Evolutionary conservation across 371 early-diverging fungal species (phyloP).

Genomic region (Coemansia sp.): DNA sequence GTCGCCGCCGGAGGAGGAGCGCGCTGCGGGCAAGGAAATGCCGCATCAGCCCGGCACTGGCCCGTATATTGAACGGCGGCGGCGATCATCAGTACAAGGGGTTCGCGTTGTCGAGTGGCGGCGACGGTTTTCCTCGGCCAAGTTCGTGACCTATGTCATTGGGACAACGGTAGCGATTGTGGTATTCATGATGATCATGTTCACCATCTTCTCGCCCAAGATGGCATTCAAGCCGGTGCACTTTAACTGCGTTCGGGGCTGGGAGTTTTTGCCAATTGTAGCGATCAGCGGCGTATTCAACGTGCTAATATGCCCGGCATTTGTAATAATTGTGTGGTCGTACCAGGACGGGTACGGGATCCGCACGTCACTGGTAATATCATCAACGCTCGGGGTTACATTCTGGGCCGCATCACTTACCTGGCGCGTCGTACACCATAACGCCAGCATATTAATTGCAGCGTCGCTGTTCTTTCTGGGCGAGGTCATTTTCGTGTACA

Average conservation of each 20-base stretch:
- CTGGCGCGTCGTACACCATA: constrained; percentile 12
- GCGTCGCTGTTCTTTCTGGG: constrained; percentile 16
- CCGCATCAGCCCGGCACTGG: neutral
- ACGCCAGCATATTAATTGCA: constrained; percentile 2
- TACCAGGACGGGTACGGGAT: constrained; percentile 28
- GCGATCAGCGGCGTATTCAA: constrained; percentile 1
- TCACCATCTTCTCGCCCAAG: constrained; percentile 14
- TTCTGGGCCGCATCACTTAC: constrained; percentile 17
- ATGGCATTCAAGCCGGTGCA: constrained; percentile 16
- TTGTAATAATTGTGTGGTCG: constrained; percentile 9
- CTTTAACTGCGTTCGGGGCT: constrained; percentile 21
- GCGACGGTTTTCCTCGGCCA: constrained; percentile 9
- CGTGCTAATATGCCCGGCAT: constrained; percentile 10
- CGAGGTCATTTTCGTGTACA: constrained; percentile 16
- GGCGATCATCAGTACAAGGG: neutral
- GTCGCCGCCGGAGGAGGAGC: neutral
- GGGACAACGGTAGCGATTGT: neutral
- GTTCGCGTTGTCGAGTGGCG: constrained; percentile 1
- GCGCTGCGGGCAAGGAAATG: too few species aligned
- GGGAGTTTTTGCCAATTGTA: constrained; percentile 10
- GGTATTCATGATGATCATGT: constrained; percentile 2
- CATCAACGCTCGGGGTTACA: constrained; percentile 3
- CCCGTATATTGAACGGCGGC: neutral
- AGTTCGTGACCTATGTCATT: constrained; percentile 14
- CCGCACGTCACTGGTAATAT: constrained; percentile 12